phyloP scores from a whole-genome alignment of 2,329 filamentous ascomycete species.

The Pseudogymnoascus sp. region DNA sequence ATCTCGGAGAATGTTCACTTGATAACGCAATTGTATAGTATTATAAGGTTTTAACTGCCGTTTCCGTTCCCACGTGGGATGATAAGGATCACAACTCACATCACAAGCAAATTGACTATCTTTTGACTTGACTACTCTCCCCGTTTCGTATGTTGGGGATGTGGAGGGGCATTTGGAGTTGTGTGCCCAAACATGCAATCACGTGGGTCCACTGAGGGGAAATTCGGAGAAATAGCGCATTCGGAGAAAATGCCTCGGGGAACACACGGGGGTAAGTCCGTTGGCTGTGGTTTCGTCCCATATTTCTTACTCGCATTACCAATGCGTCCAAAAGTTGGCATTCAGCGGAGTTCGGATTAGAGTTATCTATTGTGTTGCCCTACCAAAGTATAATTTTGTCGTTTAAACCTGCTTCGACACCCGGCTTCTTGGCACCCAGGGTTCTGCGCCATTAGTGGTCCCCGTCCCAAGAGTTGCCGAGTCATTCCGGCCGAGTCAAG shows the following conservation, averaged over 20 bases:
- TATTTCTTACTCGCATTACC: neutral
- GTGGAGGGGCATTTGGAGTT: neutral
- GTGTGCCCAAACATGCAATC: neutral
- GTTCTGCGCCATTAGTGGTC: neutral
- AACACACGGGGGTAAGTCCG: neutral
- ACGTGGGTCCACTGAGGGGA: neutral
- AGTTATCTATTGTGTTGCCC: neutral
- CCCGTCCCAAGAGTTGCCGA: neutral
- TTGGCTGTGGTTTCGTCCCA: conserved; percentile 1
- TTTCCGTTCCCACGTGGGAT: neutral
- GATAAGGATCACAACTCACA: neutral
- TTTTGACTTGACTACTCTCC: neutral
- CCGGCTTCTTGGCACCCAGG: neutral
- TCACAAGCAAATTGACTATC: neutral
- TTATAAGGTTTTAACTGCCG: neutral
- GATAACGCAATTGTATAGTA: neutral
- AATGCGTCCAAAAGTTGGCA: neutral
- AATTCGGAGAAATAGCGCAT: neutral
- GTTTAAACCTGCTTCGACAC: neutral
- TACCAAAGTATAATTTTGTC: neutral
- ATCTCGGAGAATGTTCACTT: neutral
- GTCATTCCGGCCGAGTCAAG: neutral
- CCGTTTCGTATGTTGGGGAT: neutral
- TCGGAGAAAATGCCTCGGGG: neutral
- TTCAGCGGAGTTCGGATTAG: no score